Conservation (phyloP, 352 stramenopile genomes). For the Phytophthora citricola region DNA sequence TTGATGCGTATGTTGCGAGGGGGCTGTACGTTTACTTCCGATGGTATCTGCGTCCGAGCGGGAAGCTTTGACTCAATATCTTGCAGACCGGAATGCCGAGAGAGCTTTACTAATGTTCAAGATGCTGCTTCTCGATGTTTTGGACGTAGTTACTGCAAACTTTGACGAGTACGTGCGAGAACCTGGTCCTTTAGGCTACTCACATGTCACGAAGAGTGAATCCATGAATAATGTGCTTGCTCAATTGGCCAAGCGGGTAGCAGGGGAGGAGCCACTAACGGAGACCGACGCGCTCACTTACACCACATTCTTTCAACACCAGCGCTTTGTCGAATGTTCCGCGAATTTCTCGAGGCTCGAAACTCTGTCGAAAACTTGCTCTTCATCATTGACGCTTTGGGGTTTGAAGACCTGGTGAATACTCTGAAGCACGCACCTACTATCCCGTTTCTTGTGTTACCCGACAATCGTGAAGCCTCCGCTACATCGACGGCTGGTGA, state of each 20-base stretch:
- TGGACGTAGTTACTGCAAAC: slow-evolving; percentile 58
- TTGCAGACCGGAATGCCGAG: slow-evolving; percentile 53
- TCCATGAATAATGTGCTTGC: slow-evolving; percentile 67
- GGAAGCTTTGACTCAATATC: slow-evolving; percentile 51
- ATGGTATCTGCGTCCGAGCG: slow-evolving; percentile 61
- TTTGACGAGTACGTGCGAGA: slow-evolving; percentile 67
- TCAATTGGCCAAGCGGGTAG: slow-evolving; percentile 49
- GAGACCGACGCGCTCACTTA: slow-evolving; percentile 55
- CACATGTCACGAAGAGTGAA: slow-evolving; percentile 39
- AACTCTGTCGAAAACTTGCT: slow-evolving; percentile 72
- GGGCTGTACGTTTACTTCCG: slow-evolving; percentile 46
- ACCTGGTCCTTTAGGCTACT: slow-evolving; percentile 48
- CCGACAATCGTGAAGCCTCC: slow-evolving; percentile 8
- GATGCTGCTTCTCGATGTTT: slow-evolving; percentile 67
- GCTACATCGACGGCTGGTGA: slow-evolving; percentile 3
- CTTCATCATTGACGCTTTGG: slow-evolving; percentile 72
- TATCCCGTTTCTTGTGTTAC: slow-evolving; percentile 10
- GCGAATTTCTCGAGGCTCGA: slow-evolving; percentile 58
- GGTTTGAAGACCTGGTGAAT: slow-evolving; percentile 71
- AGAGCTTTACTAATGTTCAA: slow-evolving; percentile 58
- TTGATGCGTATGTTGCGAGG: slow-evolving; percentile 58
- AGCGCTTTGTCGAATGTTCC: slow-evolving; percentile 57
- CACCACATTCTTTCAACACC: slow-evolving; percentile 62
- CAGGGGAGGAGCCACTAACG: slow-evolving; percentile 32
- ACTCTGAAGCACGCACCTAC: slow-evolving; percentile 44